Evolutionary conservation across 768 basidiomycete genomes (phyloP).

Genomic region (Nidularia sp.): DNA sequence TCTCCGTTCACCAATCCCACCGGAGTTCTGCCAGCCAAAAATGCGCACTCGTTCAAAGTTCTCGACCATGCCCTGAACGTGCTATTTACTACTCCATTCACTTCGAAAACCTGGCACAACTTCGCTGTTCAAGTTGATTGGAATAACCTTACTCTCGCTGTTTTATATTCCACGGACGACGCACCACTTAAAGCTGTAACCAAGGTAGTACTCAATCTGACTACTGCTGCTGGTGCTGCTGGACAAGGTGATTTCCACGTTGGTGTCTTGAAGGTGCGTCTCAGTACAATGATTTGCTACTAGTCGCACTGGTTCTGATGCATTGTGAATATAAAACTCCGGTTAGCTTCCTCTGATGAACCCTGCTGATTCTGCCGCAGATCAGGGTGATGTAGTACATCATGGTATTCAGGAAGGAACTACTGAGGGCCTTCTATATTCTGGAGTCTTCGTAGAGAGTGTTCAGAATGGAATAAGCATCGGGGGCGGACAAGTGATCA

Average conservation of each 20-base stretch:
- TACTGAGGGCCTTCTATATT: slow-evolving; percentile 51
- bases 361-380: slow-evolving; percentile 33
- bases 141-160: slow-evolving; percentile 41
- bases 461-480: slow-evolving; percentile 31
- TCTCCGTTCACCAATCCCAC: slow-evolving; percentile 56
- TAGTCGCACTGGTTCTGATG: background rate
- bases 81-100: slow-evolving; percentile 46
- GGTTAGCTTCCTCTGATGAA: slow-evolving; percentile 50
- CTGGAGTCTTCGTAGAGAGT: slow-evolving; percentile 54
- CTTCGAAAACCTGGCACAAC: slow-evolving; percentile 48
- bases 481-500: slow-evolving; percentile 15
- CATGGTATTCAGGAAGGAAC: slow-evolving; percentile 56
- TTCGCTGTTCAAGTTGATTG: slow-evolving; percentile 58
- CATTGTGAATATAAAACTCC: background rate
- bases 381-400: slow-evolving; percentile 55
- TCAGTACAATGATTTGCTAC: background rate
- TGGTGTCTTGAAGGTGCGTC: background rate
- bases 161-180: slow-evolving; percentile 45
- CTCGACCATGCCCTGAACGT: slow-evolving; percentile 50
- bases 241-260: slow-evolving; percentile 32
- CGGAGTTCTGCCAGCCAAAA: slow-evolving; percentile 29
- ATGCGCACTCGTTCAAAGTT: slow-evolving; percentile 50
- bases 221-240: slow-evolving; percentile 29
- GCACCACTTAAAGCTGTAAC: slow-evolving; percentile 37
- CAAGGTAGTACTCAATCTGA: slow-evolving; percentile 33